Conservation (phyloP, 495 filamentous ascomycete species). For the Tetracladium marchalianum region DNA sequence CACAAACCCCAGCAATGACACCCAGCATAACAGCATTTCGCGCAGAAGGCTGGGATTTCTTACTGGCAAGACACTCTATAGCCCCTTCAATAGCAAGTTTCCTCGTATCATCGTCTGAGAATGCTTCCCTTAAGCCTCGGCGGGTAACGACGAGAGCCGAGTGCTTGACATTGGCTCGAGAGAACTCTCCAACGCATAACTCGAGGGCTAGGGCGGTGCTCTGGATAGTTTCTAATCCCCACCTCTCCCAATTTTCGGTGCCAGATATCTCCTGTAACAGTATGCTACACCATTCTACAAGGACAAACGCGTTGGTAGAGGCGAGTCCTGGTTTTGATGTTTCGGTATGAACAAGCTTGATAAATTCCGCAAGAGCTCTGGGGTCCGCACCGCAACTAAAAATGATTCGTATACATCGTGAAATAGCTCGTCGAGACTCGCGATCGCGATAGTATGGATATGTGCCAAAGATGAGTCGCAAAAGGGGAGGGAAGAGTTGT, state of each 20-base stretch:
- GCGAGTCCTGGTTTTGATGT: conserved; percentile 65
- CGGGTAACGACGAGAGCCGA: conserved; percentile 65
- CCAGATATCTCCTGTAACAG: conserved; percentile 51
- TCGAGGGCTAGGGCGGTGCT: conserved; percentile 61
- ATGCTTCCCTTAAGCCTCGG: conserved; percentile 60
- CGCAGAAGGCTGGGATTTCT: conserved; percentile 45
- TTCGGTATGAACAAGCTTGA: conserved; percentile 51
- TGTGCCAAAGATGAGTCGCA: conserved; percentile 70
- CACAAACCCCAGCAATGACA: conserved; percentile 75
- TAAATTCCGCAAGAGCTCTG: conserved; percentile 48
- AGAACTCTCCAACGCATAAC: conserved; percentile 54
- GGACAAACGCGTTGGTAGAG: conserved; percentile 70
- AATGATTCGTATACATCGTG: conserved; percentile 60
- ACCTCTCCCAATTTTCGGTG: conserved; percentile 49
- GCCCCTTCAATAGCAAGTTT: conserved; percentile 51
- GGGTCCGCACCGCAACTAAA: conserved; percentile 39
- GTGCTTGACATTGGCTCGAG: conserved; percentile 46
- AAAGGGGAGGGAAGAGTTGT: conserved; percentile 26
- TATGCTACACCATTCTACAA: conserved; percentile 80
- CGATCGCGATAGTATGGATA: conserved; percentile 84
- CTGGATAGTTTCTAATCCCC: conserved; percentile 51
- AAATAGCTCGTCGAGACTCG: conserved; percentile 67
- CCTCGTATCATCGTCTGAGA: conserved; percentile 45
- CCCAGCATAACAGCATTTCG: conserved; percentile 73
- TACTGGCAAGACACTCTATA: conserved; percentile 55